Base-by-base conservation (phyloP, 2,329 filamentous ascomycete species). In the Fusarium pseudoanthophilum region DNA sequence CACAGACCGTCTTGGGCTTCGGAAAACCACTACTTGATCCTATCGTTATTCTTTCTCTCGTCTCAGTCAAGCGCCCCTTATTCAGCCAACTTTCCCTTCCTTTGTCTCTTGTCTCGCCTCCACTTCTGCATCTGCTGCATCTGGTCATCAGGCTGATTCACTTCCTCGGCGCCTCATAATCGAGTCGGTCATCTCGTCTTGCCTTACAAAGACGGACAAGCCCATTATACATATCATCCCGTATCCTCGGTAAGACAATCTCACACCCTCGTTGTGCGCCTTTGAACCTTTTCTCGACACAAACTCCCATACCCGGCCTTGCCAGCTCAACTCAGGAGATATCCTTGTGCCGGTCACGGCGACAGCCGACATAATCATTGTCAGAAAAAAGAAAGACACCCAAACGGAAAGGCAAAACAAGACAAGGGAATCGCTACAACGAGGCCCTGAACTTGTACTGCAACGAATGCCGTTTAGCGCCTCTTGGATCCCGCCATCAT, bases 381-480 rank as follows among this genome's bases (percentile, higher is more conserved):
- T 28, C 16, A 24, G 11, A 45, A 45, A 36, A 24, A 37, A 37
- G 28, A 53, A 28, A 26, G 55, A 58, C 46, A 30, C 60, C 24
- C 59, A 48, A 64, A 60, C 68, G 55, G 37, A 71, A 68, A 37
- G 36, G 36, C 36, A 24, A 51, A 36, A 34, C 32, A 57, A 57
- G 66, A 34, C 32, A 57, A 57, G 66, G 60, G 55, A 70, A 53
- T 43, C 28, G 57, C 63, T 72, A 72, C 56, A 48, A 57, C 43
- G 60, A 57, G 58, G 62, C 58, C 67, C 67, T 72, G 67, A 69
- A 65, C 65, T 59, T 59, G 62, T 74, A 75, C 65, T 68, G 71
- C 68, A 78, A 77, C 75, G 67, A 72, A 78, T 77, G 67, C 67
- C 72, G 76, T 72, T 78, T 77, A 78, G 76, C 76, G 76, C 76